Conservation (phyloP, 371 early-diverging fungal species). For the Polyrhizophydium stewartii region DNA sequence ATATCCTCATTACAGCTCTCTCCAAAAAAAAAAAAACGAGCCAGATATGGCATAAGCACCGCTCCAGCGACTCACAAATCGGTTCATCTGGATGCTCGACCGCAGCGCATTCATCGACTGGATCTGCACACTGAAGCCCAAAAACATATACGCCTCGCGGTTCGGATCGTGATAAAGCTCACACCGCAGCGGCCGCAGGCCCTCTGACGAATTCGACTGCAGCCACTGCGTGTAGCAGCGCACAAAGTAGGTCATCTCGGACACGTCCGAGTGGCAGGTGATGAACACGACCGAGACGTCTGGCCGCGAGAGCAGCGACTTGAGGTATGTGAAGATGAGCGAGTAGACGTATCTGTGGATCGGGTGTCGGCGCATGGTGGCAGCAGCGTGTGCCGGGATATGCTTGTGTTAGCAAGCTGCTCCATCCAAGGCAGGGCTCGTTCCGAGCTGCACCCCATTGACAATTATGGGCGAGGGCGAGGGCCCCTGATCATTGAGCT, state of each 20-base stretch:
- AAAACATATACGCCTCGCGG: constrained; percentile 3
- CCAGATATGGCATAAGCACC: too few relatives aligned
- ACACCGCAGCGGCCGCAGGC: not conserved
- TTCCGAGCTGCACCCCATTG: too few relatives aligned
- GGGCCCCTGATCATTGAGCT: too few relatives aligned
- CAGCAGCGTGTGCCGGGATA: not conserved
- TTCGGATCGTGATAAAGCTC: constrained; percentile 6
- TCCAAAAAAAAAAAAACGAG: too few relatives aligned
- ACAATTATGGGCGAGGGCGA: too few relatives aligned
- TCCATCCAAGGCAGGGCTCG: too few relatives aligned
- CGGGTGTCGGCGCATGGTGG: too few relatives aligned
- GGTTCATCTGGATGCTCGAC: too few relatives aligned
- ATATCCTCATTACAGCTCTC: too few relatives aligned
- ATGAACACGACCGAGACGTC: constrained; percentile 7
- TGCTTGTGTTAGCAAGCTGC: too few relatives aligned
- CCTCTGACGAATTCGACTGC: not conserved
- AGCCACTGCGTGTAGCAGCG: constrained; percentile 5
- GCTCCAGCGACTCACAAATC: too few relatives aligned
- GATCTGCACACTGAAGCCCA: constrained; percentile 5
- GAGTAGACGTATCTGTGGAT: constrained; percentile 3
- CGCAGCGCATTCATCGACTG: not conserved
- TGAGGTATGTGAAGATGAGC: constrained; percentile 5
- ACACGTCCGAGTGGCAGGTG: constrained; percentile 4
- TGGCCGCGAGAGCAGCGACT: not conserved
- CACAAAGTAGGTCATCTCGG: constrained; percentile 7